Percentiles rank a stretch among this genome's conserved stretches.
Conservation (phyloP, 208 protist genomes). For the Plasmodiophora brassicae region DNA sequence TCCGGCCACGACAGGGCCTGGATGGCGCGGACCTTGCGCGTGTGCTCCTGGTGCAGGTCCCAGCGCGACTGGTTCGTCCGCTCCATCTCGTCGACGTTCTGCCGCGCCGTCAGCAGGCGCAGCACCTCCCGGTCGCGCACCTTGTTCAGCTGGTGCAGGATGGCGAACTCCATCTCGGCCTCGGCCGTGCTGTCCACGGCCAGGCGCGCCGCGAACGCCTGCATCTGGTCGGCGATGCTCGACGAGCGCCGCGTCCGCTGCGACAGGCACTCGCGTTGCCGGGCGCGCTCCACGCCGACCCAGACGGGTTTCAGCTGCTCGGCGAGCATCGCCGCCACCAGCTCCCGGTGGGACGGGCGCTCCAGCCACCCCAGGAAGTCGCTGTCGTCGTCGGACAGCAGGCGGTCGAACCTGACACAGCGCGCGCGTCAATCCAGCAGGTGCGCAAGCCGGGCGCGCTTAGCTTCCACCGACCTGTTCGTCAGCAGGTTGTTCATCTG, state of each 20-base stretch:
- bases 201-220: not conserved
- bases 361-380: not conserved
- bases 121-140: not conserved
- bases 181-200: not conserved
- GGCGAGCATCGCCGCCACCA: not conserved
- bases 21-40: not conserved
- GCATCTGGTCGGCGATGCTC: not conserved
- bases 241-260: not conserved
- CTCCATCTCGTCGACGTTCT: not conserved
- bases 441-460: no score
- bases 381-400: not conserved
- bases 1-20: not conserved
- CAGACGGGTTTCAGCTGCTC: not conserved
- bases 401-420: no score
- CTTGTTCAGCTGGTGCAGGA: not conserved
- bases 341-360: not conserved
- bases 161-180: conserved; percentile 23
- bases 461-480: no score
- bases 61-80: not conserved
- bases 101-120: not conserved
- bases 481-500: not conserved
- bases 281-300: not conserved
- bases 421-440: no score
- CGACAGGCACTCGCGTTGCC: not conserved
- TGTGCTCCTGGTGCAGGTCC: not conserved